Evolutionary conservation across 768 basidiomycete species (phyloP), one percentile per base, ranked within the genome.

Genomic region (Royoungia palumana): DNA sequence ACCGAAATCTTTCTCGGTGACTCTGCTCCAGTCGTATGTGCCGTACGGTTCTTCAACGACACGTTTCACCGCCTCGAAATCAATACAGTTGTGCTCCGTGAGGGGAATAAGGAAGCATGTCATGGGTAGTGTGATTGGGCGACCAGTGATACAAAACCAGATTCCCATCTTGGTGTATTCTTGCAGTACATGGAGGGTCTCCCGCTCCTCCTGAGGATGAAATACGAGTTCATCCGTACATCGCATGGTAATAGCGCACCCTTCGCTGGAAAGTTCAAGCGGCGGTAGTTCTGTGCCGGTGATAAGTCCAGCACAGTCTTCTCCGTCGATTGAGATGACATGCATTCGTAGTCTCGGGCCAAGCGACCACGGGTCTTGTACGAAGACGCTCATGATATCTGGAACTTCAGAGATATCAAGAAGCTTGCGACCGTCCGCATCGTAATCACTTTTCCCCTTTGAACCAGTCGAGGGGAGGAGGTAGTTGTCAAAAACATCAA

Each of bases 401-500:
- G 82, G 79, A 1, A 84, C 58, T 35, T 72, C 62, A 36, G 69
- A 70, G 47, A 78, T 64, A 47, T 77, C 71, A n/a, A 56, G 53
- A 30, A 78, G 68, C 3, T 61, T 63, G 22, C 70, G 60, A 13
- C 77, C 81, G 43, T 85, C 81, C 0, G 75, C 73, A 55, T 84
- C 82, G 45, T 79, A 73, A 24, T 75, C 72, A 19, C 70, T 74
- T 25, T 71, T 73, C 5, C 73, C 78, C 35, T 70, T 70, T 24
- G 76, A 66, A 37, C 74, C 75, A 13, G 81, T 75, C n/a, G 77
- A 71, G 0, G 93, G 92, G 10, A 92, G 74, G 3, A 95, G 76
- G 60, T 87, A 84, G 48, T 92, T 83, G 58, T 94, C 85, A 56
- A 94, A 85, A 5, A 89, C 84, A 24, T 85, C 78, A n/a, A 89